Evolutionary conservation across 352 stramenopile species (phyloP), one percentile per base, ranked within the genome.

Genomic region (Phytophthora meadii): DNA sequence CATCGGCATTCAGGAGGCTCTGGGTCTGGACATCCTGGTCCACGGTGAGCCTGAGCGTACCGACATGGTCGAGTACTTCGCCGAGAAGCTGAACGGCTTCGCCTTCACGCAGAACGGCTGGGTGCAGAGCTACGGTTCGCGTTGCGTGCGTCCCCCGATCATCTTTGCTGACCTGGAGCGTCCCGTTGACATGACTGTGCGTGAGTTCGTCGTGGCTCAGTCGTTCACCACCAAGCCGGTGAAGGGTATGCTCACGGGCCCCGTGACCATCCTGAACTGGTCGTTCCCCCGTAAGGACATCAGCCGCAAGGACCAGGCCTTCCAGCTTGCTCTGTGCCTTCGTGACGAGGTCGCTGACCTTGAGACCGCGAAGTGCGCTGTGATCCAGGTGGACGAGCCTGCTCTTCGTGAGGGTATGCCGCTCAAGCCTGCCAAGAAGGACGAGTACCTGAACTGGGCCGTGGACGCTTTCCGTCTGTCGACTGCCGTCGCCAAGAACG

Each of bases 31-130:
- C 76, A 97, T 98, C 62, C 68, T 98, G 2, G 94, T 98, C 30
- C 94, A 98, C 70, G 94, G 94, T 53, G 94, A 98, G 65, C 79
- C 91, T 4, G 94, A 98, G 72, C 89, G 92, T 65, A 98, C 90
- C 4, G 94, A 98, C 77, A 98, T 98, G 94, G 94, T 98, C 2
- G 92, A 98, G 81, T 98, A 97, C 80, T 98, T 98, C 69, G 94
- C 84, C 4, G 88, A 98, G 77, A 94, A 98, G 75, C 79, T 98
- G 19, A 81, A 97, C 15, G 94, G 94, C 19, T 97, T 98, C 49
- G 81, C 92, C 1, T 97, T 98, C 75, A 97, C 90, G 22, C 68
- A 92, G 58, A 96, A 98, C 66, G 94, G 91, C 19, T 98, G 94
- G 94, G 92, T 98, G 41, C 93, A 98, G 74, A 97, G 88, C 47